Evolutionary conservation across 202 grass and related monocot species (phyloP).

Genomic region (Carex arenaria): DNA sequence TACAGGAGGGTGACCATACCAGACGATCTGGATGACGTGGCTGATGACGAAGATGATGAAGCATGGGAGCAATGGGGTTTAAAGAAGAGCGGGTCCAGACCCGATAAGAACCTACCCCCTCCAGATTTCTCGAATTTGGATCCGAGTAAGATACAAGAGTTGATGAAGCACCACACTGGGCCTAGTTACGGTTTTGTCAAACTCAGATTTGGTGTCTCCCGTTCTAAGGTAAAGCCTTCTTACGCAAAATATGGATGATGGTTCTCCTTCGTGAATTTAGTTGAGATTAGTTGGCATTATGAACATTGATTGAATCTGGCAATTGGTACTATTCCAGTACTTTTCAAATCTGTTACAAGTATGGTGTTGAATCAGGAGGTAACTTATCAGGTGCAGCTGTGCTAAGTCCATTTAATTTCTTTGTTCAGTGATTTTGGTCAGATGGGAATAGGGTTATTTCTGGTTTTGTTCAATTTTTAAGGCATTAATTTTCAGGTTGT

Average conservation of each 20-base stretch:
- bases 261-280: background rate
- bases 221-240: constrained; percentile 41
- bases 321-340: background rate
- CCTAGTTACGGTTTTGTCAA: constrained; percentile 87
- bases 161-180: constrained; percentile 56
- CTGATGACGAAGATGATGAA: constrained; percentile 80
- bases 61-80: constrained; percentile 60
- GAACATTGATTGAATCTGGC: background rate
- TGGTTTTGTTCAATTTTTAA: background rate
- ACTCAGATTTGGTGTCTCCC: constrained; percentile 49
- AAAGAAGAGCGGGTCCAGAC: background rate
- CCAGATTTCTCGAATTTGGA: constrained; percentile 68
- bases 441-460: background rate
- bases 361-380: background rate
- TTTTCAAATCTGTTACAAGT: background rate
- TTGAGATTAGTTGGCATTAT: background rate
- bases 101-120: constrained; percentile 23
- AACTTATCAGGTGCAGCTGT: background rate
- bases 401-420: background rate
- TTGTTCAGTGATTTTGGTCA: background rate
- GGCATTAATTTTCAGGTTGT: background rate
- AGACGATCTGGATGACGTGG: constrained; percentile 78
- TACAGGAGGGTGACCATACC: constrained; percentile 52
- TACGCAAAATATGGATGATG: background rate
- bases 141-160: constrained; percentile 64